These are phyloP conservation scores for Cokeromyces recurvatus DNA, from an alignment of 371 early-diverging fungal species.

Conservation along the genomic window DNA sequence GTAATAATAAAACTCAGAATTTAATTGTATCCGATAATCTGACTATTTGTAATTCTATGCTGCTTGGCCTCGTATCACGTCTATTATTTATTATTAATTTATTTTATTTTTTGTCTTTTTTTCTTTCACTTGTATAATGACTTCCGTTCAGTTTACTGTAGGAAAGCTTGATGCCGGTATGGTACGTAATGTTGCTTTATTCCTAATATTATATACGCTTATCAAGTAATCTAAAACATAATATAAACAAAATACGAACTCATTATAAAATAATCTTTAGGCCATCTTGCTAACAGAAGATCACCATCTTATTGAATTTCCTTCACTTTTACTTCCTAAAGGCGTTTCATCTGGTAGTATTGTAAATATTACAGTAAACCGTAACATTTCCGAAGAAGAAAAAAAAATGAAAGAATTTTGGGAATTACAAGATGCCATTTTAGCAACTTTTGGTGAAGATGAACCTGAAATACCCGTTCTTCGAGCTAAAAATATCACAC, in stretches of 20 bases:
- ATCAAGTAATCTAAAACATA: too few relatives aligned
- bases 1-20: too few relatives aligned
- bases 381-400: conserved; percentile 82
- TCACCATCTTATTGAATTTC: conserved; percentile 97
- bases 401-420: conserved; percentile 78
- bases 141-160: conserved; percentile 81
- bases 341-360: conserved; percentile 92
- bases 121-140: conserved; percentile 10
- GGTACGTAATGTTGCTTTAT: conserved; percentile 33
- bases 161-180: conserved; percentile 92
- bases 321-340: conserved; percentile 90
- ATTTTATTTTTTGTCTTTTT: too few relatives aligned
- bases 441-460: conserved; percentile 70
- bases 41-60: too few relatives aligned
- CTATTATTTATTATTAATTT: too few relatives aligned
- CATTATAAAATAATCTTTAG: too few relatives aligned
- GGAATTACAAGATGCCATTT: conserved; percentile 80
- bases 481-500: conserved; percentile 76
- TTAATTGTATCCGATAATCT: too few relatives aligned
- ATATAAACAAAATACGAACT: too few relatives aligned
- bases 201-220: neutral
- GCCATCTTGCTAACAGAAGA: conserved; percentile 91
- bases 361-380: conserved; percentile 87
- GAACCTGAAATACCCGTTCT: conserved; percentile 78
- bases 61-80: too few relatives aligned